Conservation (phyloP, 305 asterid species). For the Fraxinus velutina region DNA sequence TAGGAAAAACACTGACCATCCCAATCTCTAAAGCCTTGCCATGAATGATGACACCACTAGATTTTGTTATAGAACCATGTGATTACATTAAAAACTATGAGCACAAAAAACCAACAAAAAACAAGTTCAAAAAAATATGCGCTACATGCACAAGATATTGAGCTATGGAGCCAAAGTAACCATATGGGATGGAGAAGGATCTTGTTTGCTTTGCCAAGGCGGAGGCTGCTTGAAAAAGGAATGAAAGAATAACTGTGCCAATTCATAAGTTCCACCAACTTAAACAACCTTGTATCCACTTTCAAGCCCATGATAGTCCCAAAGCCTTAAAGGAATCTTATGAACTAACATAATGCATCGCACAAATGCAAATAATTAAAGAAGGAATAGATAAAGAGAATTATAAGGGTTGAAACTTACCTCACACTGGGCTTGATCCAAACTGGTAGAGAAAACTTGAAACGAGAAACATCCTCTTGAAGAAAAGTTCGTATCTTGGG, state of each 20-base stretch:
- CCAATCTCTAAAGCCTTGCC: not conserved
- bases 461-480: constrained; percentile 11
- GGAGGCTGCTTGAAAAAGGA: not conserved
- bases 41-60: not conserved
- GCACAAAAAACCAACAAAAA: not conserved
- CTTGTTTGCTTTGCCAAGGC: not conserved
- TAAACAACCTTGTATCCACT: not conserved
- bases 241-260: not conserved
- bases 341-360: constrained; percentile 1
- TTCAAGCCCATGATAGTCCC: not conserved
- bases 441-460: constrained; percentile 18
- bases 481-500: constrained; percentile 13
- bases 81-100: not conserved
- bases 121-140: not conserved
- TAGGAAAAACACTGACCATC: not conserved
- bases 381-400: not conserved
- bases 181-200: not conserved
- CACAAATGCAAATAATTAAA: not conserved
- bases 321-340: not conserved
- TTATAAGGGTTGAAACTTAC: not conserved
- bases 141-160: not conserved
- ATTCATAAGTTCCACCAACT: not conserved
- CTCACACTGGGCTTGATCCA: constrained; percentile 27
- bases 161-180: not conserved
- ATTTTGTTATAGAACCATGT: not conserved